Base-by-base conservation (phyloP, 129 eudicot species). In the Artemisia argyi region DNA sequence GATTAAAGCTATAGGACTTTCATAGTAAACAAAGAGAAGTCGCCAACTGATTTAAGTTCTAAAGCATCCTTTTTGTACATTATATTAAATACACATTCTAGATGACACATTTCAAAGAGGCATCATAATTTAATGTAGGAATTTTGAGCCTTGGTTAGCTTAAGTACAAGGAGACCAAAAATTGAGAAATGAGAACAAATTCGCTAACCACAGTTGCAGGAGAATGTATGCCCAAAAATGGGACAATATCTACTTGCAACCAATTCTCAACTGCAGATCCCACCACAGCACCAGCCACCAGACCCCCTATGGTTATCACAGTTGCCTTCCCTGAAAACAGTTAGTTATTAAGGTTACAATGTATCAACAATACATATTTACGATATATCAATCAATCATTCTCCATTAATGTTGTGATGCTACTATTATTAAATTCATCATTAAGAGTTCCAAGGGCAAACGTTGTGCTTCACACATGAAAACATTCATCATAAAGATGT, bases 191-290 rank as follows among this genome's bases (percentile, higher is more conserved):
- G 56, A 94, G 80, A 79, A 90, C 80, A 78, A 94, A 94, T 81
- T 90, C 98, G 65, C 93, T 84, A 64, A 94, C 91, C 69, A 90
- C 90, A 3, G 92, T 89, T 65, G 91, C 96, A 58, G 98, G 98
- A 42, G 92, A 74, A 81, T 86, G 91, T 77, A 94, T 71, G 55
- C 98, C 97, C 44, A 90, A 82, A 66, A 94, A 88, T 28, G 98
- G 97, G 42, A 94, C 97, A 19, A 94, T 90, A 76, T 94, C 98
- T 69, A 94, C 98, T 83, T 94, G 98, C 86, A 94, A 85, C 98
- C 96, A 94, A 76, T 73, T 94, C 70, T 94, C 98, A 62, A 94
- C 96, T 19, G 85, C 98, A 17, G 98, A 94, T n/a, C 98, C 98
- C 67, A 90, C 96, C 49, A 88, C 96, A 20, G 97, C 98, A 76